Evolutionary conservation across 805 yeast species (phyloP).

Genomic region (Candida quercuum): DNA sequence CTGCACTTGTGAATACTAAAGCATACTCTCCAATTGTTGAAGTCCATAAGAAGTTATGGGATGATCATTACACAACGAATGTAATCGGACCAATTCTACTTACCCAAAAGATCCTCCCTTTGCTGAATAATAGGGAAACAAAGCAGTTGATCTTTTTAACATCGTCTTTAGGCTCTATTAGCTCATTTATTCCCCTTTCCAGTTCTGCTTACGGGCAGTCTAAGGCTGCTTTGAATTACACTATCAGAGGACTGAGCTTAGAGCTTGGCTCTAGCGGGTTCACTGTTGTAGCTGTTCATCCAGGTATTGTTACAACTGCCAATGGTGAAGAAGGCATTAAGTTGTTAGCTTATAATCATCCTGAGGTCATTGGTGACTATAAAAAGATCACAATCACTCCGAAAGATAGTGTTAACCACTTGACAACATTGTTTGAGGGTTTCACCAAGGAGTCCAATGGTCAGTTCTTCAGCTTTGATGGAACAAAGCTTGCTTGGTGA

Average conservation of each 20-base stretch:
- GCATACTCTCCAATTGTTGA: too few species aligned
- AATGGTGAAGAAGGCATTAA: conserved; percentile 16
- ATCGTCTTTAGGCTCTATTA: conserved; percentile 23
- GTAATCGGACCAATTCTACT: too few species aligned
- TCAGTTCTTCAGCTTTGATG: neutral
- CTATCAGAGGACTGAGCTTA: conserved; percentile 20
- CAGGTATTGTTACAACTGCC: conserved; percentile 36
- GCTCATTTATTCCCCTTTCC: conserved; percentile 6
- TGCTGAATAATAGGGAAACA: conserved; percentile 14
- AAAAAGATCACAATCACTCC: neutral
- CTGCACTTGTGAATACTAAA: conserved; percentile 10
- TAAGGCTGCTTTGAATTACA: too few species aligned
- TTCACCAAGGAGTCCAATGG: neutral
- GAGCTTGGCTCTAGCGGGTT: conserved; percentile 26
- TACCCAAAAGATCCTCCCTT: too few species aligned
- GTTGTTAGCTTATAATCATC: neutral
- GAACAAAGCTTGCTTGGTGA: neutral
- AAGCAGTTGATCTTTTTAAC: conserved; percentile 26
- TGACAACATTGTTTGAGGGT: neutral
- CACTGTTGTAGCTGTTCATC: conserved; percentile 29
- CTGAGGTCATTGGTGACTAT: neutral
- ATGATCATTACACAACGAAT: too few species aligned
- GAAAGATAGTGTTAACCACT: neutral
- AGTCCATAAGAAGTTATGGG: too few species aligned
- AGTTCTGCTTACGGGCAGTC: conserved; percentile 29